Evolutionary conservation across 345 rosid species (phyloP).

Genomic region (Streptanthus diversifolius): DNA sequence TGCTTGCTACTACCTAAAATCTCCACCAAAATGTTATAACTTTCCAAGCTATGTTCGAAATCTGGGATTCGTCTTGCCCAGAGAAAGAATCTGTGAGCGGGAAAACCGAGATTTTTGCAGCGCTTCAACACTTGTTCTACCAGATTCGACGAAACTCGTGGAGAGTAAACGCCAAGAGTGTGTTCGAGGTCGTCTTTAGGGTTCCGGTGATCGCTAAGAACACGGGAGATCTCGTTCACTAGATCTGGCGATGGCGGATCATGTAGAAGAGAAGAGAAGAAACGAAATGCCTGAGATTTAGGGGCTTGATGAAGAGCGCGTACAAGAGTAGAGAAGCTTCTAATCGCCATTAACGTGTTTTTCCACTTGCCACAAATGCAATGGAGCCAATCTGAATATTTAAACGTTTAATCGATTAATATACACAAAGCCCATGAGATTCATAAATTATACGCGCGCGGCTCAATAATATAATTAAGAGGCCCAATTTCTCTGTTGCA

Average conservation of each 20-base stretch:
- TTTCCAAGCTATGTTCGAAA: conserved; percentile 53
- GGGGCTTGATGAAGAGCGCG: conserved; percentile 19
- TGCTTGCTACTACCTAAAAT: conserved; percentile 60
- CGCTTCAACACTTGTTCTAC: conserved; percentile 82
- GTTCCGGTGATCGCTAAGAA: conserved; percentile 67
- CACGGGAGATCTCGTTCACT: conserved; percentile 67
- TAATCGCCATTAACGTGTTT: conserved; percentile 33
- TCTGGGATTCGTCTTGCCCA: conserved; percentile 72
- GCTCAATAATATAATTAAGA: background rate
- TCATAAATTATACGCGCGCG: background rate
- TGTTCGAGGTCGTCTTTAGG: conserved; percentile 72
- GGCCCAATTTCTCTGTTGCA: background rate
- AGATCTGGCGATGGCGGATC: conserved; percentile 39
- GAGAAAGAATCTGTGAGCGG: conserved; percentile 84
- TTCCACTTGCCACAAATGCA: background rate
- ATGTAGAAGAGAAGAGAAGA: conserved; percentile 26
- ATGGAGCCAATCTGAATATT: background rate
- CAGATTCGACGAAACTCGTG: conserved; percentile 48
- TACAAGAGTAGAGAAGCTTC: conserved; percentile 31
- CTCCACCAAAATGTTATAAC: conserved; percentile 67
- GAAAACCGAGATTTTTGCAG: conserved; percentile 71
- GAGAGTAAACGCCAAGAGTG: conserved; percentile 46
- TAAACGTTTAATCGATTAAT: background rate
- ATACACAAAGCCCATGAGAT: background rate
- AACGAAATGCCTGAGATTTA: conserved; percentile 9